Base-by-base conservation (phyloP, 1,139 yeast genomes). In the Pichia terricola region DNA sequence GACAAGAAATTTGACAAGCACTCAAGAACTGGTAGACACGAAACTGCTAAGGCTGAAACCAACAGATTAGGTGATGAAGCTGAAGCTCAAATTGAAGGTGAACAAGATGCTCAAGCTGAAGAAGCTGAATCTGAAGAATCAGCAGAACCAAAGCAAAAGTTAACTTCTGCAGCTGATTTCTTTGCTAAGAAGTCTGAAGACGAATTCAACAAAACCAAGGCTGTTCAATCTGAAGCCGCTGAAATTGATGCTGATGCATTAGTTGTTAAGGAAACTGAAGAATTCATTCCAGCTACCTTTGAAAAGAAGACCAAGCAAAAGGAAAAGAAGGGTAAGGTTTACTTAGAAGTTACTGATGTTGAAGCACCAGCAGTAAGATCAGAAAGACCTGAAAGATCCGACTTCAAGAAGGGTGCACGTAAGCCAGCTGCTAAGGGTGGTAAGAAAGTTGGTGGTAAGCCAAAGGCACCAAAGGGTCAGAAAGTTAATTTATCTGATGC, bases 21-120 rank as follows among this genome's bases (percentile, higher is more conserved):
- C 66, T 79, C 89, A 55, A 84, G 85, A 75, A 63, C 84, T 54
- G 86, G 81, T 62, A 83, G 81, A 75, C 69, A 80, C 60, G 96
- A 88, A 72, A 72, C 95, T 60, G 77, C 74, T 60, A 88, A 88
- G 82, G 81, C 83, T 69, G 73, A 81, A 63, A 77, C 75, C 67
- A 83, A 81, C 70, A 89, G 94, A 69, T 89, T 95, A 79, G 87
- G 88, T 60, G 80, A 79, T 65, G 79, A 79, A 63, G 73, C 67
- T 41, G 81, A 73, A 54, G 81, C 79, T 54, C 86, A 80, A 69
- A 64, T 65, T 51, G 85, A 78, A 61, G 88, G 73, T 53, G 78
- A 70, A 53, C 72, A 64, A 52, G 82, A 79, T 56, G 87, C 84
- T 51, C 68, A 62, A 48, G 76, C 69, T 49, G 80, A 71, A 52